These are phyloP conservation scores for Penicillium nucicola DNA, from an alignment of 495 filamentous ascomycete species.

Conservation along the genomic window DNA sequence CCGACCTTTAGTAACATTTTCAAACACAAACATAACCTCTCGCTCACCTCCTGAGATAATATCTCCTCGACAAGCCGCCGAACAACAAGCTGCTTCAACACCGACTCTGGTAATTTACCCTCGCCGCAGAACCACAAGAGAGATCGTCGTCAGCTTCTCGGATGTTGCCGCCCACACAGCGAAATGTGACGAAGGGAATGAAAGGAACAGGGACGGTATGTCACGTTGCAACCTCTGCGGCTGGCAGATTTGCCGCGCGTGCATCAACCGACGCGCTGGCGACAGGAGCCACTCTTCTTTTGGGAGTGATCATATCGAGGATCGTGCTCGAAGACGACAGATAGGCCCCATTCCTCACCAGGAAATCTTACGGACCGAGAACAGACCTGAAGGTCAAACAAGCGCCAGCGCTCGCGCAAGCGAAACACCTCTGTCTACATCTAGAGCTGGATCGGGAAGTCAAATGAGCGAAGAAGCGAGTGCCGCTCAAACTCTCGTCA, in stretches of 20 bases:
- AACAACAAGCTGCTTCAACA: neutral
- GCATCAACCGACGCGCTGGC: slow-evolving; percentile 18
- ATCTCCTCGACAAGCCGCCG: too few species aligned
- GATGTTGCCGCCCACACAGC: slow-evolving; percentile 43
- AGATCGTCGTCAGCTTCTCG: slow-evolving; percentile 19
- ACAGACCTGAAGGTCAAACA: too few species aligned
- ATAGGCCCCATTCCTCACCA: too few species aligned
- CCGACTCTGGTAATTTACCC: neutral
- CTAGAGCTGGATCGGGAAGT: too few species aligned
- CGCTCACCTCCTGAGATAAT: too few species aligned
- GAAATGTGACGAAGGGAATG: slow-evolving; percentile 50
- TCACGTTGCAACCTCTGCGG: slow-evolving; percentile 41
- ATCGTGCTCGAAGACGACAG: neutral
- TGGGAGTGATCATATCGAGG: slow-evolving; percentile 10
- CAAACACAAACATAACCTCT: neutral
- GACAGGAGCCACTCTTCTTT: slow-evolving; percentile 22
- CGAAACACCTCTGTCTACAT: too few species aligned
- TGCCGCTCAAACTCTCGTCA: too few species aligned
- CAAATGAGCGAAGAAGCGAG: too few species aligned
- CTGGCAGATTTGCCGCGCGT: slow-evolving; percentile 44
- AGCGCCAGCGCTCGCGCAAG: too few species aligned
- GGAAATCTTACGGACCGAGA: too few species aligned
- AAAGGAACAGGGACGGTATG: slow-evolving; percentile 42
- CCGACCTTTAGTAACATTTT: neutral
- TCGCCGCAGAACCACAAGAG: too few species aligned